phyloP scores from a whole-genome alignment of 2,329 filamentous ascomycete species.

The Aspergillus cejpii region DNA sequence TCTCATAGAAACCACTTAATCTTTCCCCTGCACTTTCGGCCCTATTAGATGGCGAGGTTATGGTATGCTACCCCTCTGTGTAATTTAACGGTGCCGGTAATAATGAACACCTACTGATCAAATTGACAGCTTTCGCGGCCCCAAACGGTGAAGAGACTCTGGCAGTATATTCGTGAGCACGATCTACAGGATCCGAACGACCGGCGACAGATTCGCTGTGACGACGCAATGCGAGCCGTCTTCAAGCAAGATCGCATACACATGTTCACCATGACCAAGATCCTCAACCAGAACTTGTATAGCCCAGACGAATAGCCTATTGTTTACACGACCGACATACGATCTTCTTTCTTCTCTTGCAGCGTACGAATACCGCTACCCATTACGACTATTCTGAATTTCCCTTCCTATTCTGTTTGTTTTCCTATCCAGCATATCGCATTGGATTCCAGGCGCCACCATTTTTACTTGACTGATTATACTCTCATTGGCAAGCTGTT shows the following conservation, averaged over 20 bases:
- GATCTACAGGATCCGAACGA: constrained; percentile 85
- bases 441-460: constrained; percentile 29
- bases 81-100: background rate
- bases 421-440: constrained; percentile 22
- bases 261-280: constrained; percentile 99
- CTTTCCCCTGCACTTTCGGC: constrained; percentile 42
- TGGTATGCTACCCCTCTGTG: constrained; percentile 28
- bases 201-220: constrained; percentile 87
- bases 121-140: constrained; percentile 70
- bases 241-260: constrained; percentile 89
- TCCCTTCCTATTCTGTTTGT: constrained; percentile 14
- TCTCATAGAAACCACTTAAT: constrained; percentile 40
- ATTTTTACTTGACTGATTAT: constrained; percentile 13
- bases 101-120: constrained; percentile 15
- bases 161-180: constrained; percentile 86
- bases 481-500: constrained; percentile 14
- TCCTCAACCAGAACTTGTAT: constrained; percentile 83
- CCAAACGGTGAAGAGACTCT: constrained; percentile 92
- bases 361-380: constrained; percentile 8
- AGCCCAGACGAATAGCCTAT: constrained; percentile 61
- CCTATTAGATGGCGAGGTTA: constrained; percentile 40
- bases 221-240: constrained; percentile 82
- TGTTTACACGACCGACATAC: constrained; percentile 12
- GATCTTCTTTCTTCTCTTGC: constrained; percentile 6
- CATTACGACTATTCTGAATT: constrained; percentile 24